These are phyloP conservation scores for Paralagenidium karlingii DNA, from an alignment of 352 stramenopile species.

Conservation along the genomic window DNA sequence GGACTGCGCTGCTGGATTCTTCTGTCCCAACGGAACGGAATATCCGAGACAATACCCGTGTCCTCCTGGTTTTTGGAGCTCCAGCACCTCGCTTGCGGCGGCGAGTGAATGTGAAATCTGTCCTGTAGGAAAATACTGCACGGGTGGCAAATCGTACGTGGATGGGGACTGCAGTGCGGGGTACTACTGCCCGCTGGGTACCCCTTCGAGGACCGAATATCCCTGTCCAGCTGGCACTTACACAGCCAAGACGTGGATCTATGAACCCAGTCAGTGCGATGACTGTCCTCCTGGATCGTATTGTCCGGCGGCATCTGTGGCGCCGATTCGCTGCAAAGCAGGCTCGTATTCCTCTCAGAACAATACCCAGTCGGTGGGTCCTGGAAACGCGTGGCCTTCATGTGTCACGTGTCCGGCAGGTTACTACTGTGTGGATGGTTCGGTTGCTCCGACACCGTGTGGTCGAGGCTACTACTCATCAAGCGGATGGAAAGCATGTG, in stretches of 20 bases:
- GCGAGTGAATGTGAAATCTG: slow-evolving; percentile 68
- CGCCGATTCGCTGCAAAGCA: slow-evolving; percentile 51
- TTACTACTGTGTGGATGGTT: slow-evolving; percentile 67
- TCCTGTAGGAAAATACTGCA: slow-evolving; percentile 76
- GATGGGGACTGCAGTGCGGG: slow-evolving; percentile 62
- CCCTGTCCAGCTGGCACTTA: slow-evolving; percentile 80
- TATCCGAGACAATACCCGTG: slow-evolving; percentile 70
- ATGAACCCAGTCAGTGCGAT: slow-evolving; percentile 59
- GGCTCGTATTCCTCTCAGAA: slow-evolving; percentile 63
- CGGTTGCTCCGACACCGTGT: slow-evolving; percentile 46
- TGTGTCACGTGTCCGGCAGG: slow-evolving; percentile 72
- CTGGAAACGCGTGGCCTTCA: slow-evolving; percentile 29
- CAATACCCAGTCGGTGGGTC: slow-evolving; percentile 53
- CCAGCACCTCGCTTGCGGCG: slow-evolving; percentile 38
- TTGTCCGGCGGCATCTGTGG: slow-evolving; percentile 43
- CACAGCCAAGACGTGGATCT: slow-evolving; percentile 58
- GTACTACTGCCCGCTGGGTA: slow-evolving; percentile 83
- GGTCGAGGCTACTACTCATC: slow-evolving; percentile 47
- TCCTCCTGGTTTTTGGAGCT: slow-evolving; percentile 79
- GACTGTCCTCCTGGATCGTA: slow-evolving; percentile 70
- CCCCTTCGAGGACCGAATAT: slow-evolving; percentile 40
- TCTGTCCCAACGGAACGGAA: slow-evolving; percentile 66
- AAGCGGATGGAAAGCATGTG: slow-evolving; percentile 38
- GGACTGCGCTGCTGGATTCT: slow-evolving; percentile 58
- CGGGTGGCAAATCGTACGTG: slow-evolving; percentile 59